A percentile compares a stretch with the other conserved stretches of the same genome.
Evolutionary conservation across 2,329 filamentous ascomycete genomes (phyloP).

Genomic region (Beauveria sp.): DNA sequence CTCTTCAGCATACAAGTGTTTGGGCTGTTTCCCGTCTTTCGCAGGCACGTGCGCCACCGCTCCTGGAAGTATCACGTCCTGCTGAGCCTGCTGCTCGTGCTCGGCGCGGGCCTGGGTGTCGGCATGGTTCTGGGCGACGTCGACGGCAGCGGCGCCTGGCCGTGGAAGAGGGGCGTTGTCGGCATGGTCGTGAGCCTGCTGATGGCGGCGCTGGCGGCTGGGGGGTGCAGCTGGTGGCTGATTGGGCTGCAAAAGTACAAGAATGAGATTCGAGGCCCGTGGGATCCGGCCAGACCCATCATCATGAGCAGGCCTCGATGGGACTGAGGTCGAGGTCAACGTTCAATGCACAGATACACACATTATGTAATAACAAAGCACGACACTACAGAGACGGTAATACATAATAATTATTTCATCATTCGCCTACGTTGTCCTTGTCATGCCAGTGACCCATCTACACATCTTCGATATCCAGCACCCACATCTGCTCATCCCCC

Average conservation of each 20-base stretch:
- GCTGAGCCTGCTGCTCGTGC: conserved; percentile 67
- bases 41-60: conserved; percentile 75
- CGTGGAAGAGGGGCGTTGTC: conserved; percentile 51
- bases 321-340: conserved; percentile 20
- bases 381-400: not conserved
- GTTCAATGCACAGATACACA: not conserved
- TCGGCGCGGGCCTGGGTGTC: conserved; percentile 72
- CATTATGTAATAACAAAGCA: not conserved
- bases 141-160: conserved; percentile 31
- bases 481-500: conserved; percentile 1
- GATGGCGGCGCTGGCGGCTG: conserved; percentile 71
- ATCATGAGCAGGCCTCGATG: conserved; percentile 61
- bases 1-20: conserved; percentile 97
- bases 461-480: conserved; percentile 4
- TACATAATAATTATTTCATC: not conserved
- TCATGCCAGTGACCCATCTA: not conserved
- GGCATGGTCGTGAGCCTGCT: conserved; percentile 72
- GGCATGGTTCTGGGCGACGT: conserved; percentile 50
- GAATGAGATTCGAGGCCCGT: conserved; percentile 95
- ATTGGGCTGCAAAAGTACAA: conserved; percentile 98
- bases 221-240: conserved; percentile 94
- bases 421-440: not conserved
- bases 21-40: conserved; percentile 92
- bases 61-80: conserved; percentile 74
- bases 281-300: conserved; percentile 89